Percentiles rank a stretch among this genome's conserved stretches.
These are phyloP conservation scores for Citrus unshiu DNA, from an alignment of 345 rosid genomes.

Conservation along the genomic window DNA sequence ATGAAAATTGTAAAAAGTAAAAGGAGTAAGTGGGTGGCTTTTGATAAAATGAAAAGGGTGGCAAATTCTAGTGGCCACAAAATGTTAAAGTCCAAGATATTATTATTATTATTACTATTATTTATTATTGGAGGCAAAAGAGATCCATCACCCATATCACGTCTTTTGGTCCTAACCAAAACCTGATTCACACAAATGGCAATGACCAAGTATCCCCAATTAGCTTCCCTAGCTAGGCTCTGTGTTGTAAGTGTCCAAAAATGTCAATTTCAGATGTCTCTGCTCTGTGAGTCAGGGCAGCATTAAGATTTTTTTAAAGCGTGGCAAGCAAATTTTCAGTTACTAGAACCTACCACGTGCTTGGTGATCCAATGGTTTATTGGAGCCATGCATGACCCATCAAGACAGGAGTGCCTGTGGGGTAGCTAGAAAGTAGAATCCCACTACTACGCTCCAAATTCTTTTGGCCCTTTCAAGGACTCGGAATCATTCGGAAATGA, in stretches of 20 bases:
- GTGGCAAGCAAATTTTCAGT: neutral
- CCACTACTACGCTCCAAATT: neutral
- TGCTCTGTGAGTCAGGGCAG: neutral
- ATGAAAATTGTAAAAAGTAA: neutral
- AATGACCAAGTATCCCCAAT: too few relatives aligned
- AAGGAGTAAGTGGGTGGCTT: neutral
- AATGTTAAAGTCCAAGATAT: neutral
- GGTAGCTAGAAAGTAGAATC: neutral
- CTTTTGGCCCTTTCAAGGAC: neutral
- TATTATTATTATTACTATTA: too few relatives aligned
- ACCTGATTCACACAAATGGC: constrained; percentile 2
- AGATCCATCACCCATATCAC: neutral
- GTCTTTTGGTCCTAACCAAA: neutral
- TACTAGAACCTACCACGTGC: constrained; percentile 7
- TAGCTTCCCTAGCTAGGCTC: too few relatives aligned
- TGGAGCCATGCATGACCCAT: neutral
- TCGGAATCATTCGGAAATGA: neutral
- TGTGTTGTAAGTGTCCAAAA: neutral
- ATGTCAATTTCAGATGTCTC: neutral
- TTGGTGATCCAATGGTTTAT: constrained; percentile 6
- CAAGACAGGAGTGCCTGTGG: neutral
- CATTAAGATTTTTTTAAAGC: neutral
- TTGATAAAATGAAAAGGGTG: neutral
- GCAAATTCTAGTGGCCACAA: neutral
- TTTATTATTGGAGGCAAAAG: neutral